phyloP scores from a whole-genome alignment of 2,329 filamentous ascomycete genomes.

The Tolypocladium album region DNA sequence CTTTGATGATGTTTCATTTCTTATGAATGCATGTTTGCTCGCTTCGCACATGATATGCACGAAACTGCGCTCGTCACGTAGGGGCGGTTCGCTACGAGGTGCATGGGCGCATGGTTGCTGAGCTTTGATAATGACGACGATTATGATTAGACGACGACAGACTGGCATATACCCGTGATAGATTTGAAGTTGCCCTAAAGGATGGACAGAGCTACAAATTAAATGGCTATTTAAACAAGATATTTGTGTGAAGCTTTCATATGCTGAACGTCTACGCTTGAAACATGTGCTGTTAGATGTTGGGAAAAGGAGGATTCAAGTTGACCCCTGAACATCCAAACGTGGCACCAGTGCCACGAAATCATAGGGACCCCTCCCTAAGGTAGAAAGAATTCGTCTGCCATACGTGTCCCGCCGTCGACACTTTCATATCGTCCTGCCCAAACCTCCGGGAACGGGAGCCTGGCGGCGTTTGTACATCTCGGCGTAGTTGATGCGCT shows the following conservation, averaged over 20 bases:
- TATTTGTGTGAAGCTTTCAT: not conserved
- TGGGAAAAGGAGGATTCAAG: not conserved
- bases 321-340: not conserved
- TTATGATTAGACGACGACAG: not conserved
- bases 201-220: not conserved
- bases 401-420: not conserved
- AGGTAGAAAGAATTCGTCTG: not conserved
- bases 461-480: slow-evolving; percentile 36
- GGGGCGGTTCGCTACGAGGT: not conserved
- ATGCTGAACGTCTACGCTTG: not conserved
- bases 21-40: not conserved
- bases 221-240: not conserved
- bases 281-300: not conserved
- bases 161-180: not conserved
- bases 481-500: slow-evolving; percentile 56
- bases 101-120: not conserved
- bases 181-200: not conserved
- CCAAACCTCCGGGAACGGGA: not conserved
- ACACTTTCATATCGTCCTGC: not conserved
- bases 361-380: not conserved
- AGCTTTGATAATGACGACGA: not conserved
- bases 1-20: not conserved
- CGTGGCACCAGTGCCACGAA: not conserved
- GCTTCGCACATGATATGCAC: not conserved
- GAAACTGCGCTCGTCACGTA: not conserved